phyloP scores from a whole-genome alignment of 2,329 filamentous ascomycete genomes.

The Pseudogymnoascus sp. region DNA sequence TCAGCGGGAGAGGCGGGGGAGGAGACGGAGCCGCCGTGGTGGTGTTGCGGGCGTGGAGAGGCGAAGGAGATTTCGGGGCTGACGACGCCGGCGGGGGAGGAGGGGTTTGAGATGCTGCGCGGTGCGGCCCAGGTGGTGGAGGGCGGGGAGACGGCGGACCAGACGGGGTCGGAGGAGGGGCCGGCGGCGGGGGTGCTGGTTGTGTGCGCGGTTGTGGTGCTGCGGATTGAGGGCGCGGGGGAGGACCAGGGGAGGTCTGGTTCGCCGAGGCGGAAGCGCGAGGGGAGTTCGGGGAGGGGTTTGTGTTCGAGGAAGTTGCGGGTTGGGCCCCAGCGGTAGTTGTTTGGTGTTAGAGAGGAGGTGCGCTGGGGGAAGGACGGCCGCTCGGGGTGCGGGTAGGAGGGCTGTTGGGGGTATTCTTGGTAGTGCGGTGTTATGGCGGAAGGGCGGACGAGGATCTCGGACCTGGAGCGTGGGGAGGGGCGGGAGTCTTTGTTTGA shows the following conservation, averaged over 20 bases:
- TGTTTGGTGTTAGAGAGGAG: neutral
- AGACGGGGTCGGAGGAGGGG: neutral
- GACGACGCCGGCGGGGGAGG: neutral
- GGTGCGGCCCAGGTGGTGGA: neutral
- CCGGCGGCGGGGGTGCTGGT: neutral
- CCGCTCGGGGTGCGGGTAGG: neutral
- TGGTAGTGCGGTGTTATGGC: neutral
- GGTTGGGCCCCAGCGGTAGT: neutral
- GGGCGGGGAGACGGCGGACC: neutral
- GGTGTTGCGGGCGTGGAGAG: neutral
- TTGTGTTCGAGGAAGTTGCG: neutral
- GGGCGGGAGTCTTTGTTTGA: neutral
- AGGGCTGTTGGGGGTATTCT: neutral
- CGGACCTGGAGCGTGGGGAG: neutral
- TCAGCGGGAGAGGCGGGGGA: neutral
- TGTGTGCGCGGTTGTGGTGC: neutral
- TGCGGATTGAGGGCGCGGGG: slow-evolving; percentile 8
- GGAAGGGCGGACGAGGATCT: neutral
- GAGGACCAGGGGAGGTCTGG: slow-evolving; percentile 27
- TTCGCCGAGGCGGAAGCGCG: slow-evolving; percentile 27
- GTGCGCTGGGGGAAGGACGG: neutral
- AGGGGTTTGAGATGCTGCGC: neutral
- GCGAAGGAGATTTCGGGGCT: neutral
- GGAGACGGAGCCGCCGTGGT: neutral
- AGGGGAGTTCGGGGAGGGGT: slow-evolving; percentile 24